Evolutionary conservation across 129 eudicot genomes (phyloP).

Genomic region (Chrysanthemum makinoi): DNA sequence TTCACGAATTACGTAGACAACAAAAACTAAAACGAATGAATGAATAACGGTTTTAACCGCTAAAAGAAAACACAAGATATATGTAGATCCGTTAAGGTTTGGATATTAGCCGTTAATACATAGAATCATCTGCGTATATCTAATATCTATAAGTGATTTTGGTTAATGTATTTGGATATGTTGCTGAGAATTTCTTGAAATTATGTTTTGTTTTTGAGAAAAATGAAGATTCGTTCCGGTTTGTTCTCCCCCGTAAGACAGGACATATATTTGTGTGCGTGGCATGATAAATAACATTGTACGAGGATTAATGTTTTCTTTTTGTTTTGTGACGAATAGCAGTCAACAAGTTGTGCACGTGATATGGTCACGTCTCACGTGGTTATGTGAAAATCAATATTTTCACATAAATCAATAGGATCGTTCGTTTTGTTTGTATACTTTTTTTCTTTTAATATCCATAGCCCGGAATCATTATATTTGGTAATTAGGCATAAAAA

Average conservation of each 20-base stretch:
- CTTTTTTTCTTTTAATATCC: too few relatives aligned
- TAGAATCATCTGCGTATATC: background rate
- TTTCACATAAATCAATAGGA: too few relatives aligned
- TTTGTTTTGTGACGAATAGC: background rate
- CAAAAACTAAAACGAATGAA: conserved; percentile 1
- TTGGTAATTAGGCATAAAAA: too few relatives aligned
- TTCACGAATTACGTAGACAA: conserved; percentile 21
- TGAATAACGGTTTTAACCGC: conserved; percentile 17
- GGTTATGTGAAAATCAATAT: background rate
- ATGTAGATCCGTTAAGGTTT: conserved; percentile 26
- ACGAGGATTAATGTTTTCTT: conserved; percentile 27
- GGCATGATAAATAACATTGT: conserved; percentile 30
- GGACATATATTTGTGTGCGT: conserved; percentile 12
- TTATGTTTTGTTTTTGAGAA: conserved; percentile 7
- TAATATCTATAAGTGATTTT: conserved; percentile 7
- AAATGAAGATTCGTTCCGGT: conserved; percentile 20
- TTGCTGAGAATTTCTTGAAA: conserved; percentile 20
- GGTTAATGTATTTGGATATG: conserved; percentile 15
- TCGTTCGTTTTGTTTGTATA: too few relatives aligned
- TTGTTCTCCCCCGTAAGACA: conserved; percentile 21
- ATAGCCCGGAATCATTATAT: too few relatives aligned
- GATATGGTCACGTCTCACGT: conserved; percentile 21
- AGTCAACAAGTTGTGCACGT: conserved; percentile 27
- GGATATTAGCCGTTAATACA: background rate
- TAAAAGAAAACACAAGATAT: background rate